phyloP scores from a whole-genome alignment of 2,329 filamentous ascomycete genomes.

The Fusarium circinatum region DNA sequence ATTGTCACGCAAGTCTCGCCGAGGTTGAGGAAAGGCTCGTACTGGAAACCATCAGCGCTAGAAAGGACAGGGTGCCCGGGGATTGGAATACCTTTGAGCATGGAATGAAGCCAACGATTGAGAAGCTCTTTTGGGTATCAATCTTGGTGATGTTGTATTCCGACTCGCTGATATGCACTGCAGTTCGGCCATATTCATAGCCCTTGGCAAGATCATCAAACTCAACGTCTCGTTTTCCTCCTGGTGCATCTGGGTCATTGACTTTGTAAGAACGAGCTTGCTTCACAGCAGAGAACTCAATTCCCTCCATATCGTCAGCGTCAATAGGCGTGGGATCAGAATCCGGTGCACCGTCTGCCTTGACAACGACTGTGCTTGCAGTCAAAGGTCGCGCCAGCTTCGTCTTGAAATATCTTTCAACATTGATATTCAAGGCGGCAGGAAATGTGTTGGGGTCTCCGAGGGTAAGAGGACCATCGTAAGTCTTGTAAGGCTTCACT shows the following conservation, averaged over 20 bases:
- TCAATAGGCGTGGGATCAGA: slow-evolving; percentile 64
- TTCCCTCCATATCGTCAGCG: slow-evolving; percentile 59
- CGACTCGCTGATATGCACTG: slow-evolving; percentile 86
- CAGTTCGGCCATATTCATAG: slow-evolving; percentile 92
- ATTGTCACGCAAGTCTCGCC: slow-evolving; percentile 83
- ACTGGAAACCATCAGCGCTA: slow-evolving; percentile 58
- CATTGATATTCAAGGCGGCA: slow-evolving; percentile 80
- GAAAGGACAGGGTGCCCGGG: background rate
- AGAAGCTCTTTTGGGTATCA: slow-evolving; percentile 78
- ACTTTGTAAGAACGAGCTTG: slow-evolving; percentile 84
- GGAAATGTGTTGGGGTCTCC: slow-evolving; percentile 80
- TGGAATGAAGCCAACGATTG: slow-evolving; percentile 88
- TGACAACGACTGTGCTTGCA: slow-evolving; percentile 79
- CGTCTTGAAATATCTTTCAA: slow-evolving; percentile 91
- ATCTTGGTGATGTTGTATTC: slow-evolving; percentile 91
- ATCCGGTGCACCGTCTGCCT: slow-evolving; percentile 57
- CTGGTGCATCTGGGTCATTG: slow-evolving; percentile 76
- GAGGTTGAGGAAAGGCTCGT: slow-evolving; percentile 86
- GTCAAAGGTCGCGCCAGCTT: slow-evolving; percentile 78
- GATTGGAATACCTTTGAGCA: slow-evolving; percentile 67
- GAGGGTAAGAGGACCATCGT: slow-evolving; percentile 81
- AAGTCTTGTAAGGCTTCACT: slow-evolving; percentile 80
- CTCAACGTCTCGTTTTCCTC: slow-evolving; percentile 83
- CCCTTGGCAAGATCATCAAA: slow-evolving; percentile 90
- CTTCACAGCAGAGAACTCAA: slow-evolving; percentile 76